These are phyloP conservation scores for Diplodia sapinea DNA, from an alignment of 2,329 filamentous ascomycete genomes.

Conservation along the genomic window DNA sequence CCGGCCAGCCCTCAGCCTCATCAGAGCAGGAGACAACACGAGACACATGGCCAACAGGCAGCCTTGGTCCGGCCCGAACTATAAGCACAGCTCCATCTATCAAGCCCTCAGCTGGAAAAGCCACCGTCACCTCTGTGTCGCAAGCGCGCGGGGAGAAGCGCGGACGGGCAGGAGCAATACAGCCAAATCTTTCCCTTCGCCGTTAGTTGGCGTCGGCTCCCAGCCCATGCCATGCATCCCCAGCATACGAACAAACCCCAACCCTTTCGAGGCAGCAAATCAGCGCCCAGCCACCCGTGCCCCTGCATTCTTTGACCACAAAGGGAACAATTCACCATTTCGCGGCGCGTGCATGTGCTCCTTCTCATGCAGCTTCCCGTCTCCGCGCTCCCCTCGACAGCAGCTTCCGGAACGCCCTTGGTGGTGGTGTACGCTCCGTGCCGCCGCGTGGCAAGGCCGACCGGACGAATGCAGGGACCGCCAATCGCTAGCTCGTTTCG, in stretches of 20 bases:
- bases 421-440: background rate
- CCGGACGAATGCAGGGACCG: no score
- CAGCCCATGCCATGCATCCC: background rate
- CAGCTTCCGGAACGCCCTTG: background rate
- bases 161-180: background rate
- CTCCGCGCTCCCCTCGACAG: background rate
- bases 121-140: background rate
- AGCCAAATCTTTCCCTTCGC: background rate
- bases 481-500: background rate
- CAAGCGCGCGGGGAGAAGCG: slow-evolving; percentile 1
- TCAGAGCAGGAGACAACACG: no score
- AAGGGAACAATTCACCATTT: background rate
- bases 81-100: background rate
- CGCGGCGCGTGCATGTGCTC: slow-evolving; percentile 4
- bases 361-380: background rate
- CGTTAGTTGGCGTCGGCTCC: background rate
- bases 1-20: slow-evolving; percentile 5
- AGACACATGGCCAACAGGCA: slow-evolving; percentile 1
- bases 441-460: background rate
- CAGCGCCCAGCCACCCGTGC: background rate
- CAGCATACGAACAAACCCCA: slow-evolving; percentile 7
- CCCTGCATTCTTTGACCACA: background rate
- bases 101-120: background rate
- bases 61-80: no score
- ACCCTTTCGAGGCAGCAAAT: slow-evolving; percentile 27